Base-by-base conservation (phyloP, 352 stramenopile genomes). In the Pythium folliculosum region DNA sequence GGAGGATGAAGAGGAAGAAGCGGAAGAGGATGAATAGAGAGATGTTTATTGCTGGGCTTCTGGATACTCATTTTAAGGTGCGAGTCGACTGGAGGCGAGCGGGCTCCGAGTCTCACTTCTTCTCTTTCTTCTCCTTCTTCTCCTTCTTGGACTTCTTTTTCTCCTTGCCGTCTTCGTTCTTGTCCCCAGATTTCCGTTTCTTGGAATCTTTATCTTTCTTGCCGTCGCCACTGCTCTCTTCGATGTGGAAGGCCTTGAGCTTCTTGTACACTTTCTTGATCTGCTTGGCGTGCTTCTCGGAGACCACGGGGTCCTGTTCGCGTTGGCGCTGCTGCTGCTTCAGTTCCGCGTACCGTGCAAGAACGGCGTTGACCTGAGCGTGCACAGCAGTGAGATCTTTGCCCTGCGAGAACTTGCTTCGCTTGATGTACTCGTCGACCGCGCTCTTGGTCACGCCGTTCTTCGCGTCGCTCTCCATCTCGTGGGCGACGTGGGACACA, bases 181-280 rank as follows among this genome's bases (percentile, higher is more conserved):
- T 81, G 21, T 78, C 76, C 17, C 65, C 70, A 17, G 60, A 64
- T 56, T 82, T 85, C 45, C 71, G 72, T 32, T 82, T 77, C 65
- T 86, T 89, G 47, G 80, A 73, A 54, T 92, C 88, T 73, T 90
- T 89, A 59, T 80, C 79, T 8, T 89, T 77, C 60, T 89, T 84
- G 43, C 72, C 64, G 23, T 63, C 54, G 72, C 67, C 54, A 22
- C 72, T 67, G 38, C 50, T 32, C 8, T 90, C 77, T 2, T 92
- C 83, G 16, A 86, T 71, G 64, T 92, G 75, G 64, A 96, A 94
- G 17, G 74, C 69, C 76, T 94, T 94, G n/a, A 96, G 82, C 66
- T 90, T 91, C 73, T 96, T 96, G 75, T 96, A 96, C 23, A 92
- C 76, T 14, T 80, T 68, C 60, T 95, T 95, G 40, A 95, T 76